These are phyloP conservation scores for Phanerochaete carnosa DNA, from an alignment of 768 basidiomycete genomes.

Conservation along the genomic window DNA sequence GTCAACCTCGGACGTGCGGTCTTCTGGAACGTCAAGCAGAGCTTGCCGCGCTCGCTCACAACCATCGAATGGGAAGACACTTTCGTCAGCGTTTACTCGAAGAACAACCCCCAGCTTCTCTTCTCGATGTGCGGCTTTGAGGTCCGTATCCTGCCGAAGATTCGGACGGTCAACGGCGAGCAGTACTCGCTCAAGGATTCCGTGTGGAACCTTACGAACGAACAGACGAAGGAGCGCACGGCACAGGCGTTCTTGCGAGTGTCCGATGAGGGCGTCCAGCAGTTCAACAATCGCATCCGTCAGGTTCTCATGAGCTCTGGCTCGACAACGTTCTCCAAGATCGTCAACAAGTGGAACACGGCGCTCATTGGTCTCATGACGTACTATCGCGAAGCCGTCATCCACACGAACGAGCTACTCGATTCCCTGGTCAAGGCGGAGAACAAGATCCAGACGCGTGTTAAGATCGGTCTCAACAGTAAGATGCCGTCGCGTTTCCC, in stretches of 20 bases:
- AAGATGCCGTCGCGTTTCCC: slow-evolving; percentile 99
- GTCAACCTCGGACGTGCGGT: slow-evolving; percentile 98
- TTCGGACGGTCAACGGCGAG: slow-evolving; percentile 91
- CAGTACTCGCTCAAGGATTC: slow-evolving; percentile 96
- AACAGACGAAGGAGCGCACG: slow-evolving; percentile 95
- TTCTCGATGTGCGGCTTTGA: slow-evolving; percentile 99
- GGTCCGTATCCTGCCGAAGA: slow-evolving; percentile 94
- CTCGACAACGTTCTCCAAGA: slow-evolving; percentile 98
- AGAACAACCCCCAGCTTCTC: slow-evolving; percentile 94
- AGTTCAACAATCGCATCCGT: slow-evolving; percentile 96
- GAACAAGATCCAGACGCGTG: slow-evolving; percentile 99
- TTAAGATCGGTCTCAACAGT: slow-evolving; percentile 98
- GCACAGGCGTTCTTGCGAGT: slow-evolving; percentile 98
- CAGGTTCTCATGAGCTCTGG: slow-evolving; percentile 98
- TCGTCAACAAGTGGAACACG: slow-evolving; percentile 98
- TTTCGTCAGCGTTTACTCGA: slow-evolving; percentile 94
- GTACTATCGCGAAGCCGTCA: slow-evolving; percentile 96
- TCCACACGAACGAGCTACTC: slow-evolving; percentile 94
- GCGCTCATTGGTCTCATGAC: slow-evolving; percentile 96
- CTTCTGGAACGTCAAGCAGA: slow-evolving; percentile 99
- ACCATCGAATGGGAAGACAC: slow-evolving; percentile 99
- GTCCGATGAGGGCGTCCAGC: slow-evolving; percentile 93
- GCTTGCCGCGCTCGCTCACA: slow-evolving; percentile 89
- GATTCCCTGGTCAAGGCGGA: slow-evolving; percentile 97
- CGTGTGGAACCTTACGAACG: slow-evolving; percentile 96